A percentile compares a stretch with the other conserved stretches of the same genome.
These are phyloP conservation scores for Phanerochaete sordida DNA, from an alignment of 768 basidiomycete species.

Conservation along the genomic window DNA sequence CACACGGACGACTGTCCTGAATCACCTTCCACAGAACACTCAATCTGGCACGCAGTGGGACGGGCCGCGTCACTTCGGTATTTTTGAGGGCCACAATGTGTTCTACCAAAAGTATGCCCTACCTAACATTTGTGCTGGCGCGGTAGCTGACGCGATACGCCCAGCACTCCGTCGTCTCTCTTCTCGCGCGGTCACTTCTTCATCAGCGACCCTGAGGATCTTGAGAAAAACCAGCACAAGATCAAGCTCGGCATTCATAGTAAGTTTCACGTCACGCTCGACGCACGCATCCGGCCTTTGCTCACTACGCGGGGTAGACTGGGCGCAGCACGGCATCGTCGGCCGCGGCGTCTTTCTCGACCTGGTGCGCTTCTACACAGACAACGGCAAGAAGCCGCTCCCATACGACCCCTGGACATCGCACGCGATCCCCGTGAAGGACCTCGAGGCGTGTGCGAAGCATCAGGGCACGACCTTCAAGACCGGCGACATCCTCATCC, in stretches of 20 bases:
- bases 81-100: conserved; percentile 43
- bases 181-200: conserved; percentile 44
- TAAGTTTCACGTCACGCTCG: conserved; percentile 28
- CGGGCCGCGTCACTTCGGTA: conserved; percentile 56
- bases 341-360: conserved; percentile 68
- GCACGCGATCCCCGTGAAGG: conserved; percentile 47
- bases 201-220: conserved; percentile 45
- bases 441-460: conserved; percentile 56
- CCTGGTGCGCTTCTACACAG: conserved; percentile 51
- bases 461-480: conserved; percentile 57
- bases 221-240: conserved; percentile 36
- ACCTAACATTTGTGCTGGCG: background rate
- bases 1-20: background rate
- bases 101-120: conserved; percentile 58
- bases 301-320: conserved; percentile 42
- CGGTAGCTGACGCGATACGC: background rate
- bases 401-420: conserved; percentile 66
- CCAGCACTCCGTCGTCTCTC: conserved; percentile 39
- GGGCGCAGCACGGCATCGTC: conserved; percentile 68
- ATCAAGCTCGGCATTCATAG: conserved; percentile 66
- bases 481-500: conserved; percentile 55
- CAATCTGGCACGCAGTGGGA: conserved; percentile 75
- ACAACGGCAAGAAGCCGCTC: conserved; percentile 31
- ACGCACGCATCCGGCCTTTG: background rate
- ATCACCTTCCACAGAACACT: conserved; percentile 45